Evolutionary conservation across 1,284 basidiomycete species (phyloP).

Genomic region (Moesziomyces antarcticus): DNA sequence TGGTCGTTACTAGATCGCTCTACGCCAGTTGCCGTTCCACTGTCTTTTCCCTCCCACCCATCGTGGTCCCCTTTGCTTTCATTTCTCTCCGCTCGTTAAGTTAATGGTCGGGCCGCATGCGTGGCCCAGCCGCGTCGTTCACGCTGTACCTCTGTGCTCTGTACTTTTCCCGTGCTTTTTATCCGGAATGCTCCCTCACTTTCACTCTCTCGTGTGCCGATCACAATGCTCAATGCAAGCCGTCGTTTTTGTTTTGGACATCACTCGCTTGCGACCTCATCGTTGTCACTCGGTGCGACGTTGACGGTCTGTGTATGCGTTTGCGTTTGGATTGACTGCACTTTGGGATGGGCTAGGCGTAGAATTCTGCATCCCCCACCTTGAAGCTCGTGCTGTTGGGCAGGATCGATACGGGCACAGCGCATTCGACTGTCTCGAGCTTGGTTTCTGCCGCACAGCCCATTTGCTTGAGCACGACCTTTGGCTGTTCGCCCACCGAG

Average conservation of each 20-base stretch:
- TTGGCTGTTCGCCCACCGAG: conserved; percentile 5
- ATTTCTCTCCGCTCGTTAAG: neutral
- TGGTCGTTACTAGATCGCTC: conserved; percentile 8
- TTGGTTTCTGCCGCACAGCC: conserved; percentile 41
- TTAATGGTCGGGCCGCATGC: neutral
- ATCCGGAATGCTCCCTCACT: too few species aligned
- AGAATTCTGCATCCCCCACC: conserved; percentile 50
- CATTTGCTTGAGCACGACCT: neutral
- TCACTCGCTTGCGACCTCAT: too few species aligned
- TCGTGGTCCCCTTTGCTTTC: neutral
- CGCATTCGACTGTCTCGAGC: conserved; percentile 65
- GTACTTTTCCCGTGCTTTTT: too few species aligned
- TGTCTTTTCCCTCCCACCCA: conserved; percentile 9
- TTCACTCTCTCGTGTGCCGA: too few species aligned
- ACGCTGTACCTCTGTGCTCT: neutral
- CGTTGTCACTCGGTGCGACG: too few species aligned
- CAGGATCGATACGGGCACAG: conserved; percentile 59
- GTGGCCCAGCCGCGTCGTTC: too few species aligned
- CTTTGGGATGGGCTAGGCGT: conserved; percentile 25
- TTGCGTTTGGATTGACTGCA: too few species aligned
- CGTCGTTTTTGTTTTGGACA: too few species aligned
- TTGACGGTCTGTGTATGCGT: too few species aligned
- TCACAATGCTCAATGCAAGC: too few species aligned
- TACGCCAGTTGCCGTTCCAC: neutral
- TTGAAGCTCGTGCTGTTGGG: conserved; percentile 57